Evolutionary conservation across 2,329 filamentous ascomycete species (phyloP), one percentile per base, ranked within the genome.

Genomic region (Penicillium sumatraense): DNA sequence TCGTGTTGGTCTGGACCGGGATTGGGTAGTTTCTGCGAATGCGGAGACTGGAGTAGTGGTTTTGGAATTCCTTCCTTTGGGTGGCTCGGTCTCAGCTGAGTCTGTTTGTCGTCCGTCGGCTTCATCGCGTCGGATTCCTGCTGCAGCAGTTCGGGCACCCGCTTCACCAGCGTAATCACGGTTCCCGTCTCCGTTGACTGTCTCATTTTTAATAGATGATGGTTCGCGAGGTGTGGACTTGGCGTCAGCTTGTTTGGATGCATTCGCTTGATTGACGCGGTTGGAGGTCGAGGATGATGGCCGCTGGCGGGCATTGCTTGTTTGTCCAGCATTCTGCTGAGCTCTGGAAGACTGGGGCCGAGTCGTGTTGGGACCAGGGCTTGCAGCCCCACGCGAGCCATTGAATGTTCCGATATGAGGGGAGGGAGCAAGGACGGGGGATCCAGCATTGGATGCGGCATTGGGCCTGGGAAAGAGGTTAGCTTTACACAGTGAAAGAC

Each of bases 401-500:
- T 76, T 74, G 55, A 91, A 84, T n/a, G 82, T 83, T 46, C 85
- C 83, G 45, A 90, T 80, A 44, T 92, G 82, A 16, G 91, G 90
- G 1, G 92, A 93, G 1, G 91, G 88, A n/a, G 86, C 84, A 60
- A 88, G 79, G 2, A 87, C 87, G 16, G 89, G 86, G 1, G 90
- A 90, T 65, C 86, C 83, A 55, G 80, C 82, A 23, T 79, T 77
- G 59, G 78, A 72, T 64, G 72, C 80, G 63, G 73, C 74, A 58
- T 80, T 77, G 62, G 79, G 75, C 66, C 77, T 79, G 67, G 78
- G 77, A 65, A 44, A 58, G 33, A 42, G 76, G 51, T 58, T n/a
- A 59, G 54, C 58, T 51, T 57, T 47, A 35, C 23, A 41, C 26
- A 44, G n/a, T 35, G 18, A 21, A 21, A 45, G 18, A 11, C 3